Conservation (phyloP, 139 green algal species). For the Chlamydomonas incerta region DNA sequence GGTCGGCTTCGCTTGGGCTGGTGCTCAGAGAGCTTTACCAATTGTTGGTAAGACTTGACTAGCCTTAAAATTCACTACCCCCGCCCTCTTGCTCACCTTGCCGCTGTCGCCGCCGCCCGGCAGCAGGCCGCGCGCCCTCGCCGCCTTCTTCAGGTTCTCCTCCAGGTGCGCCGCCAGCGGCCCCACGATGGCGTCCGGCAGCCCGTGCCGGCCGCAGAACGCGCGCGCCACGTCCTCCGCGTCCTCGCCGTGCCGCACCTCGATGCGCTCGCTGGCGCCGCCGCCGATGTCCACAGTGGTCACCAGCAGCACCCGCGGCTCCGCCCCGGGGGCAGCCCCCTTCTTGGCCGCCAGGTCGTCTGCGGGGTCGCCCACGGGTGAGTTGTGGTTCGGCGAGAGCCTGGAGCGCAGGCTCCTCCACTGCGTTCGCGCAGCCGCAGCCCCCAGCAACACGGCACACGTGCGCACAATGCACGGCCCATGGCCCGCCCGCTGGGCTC, state of each 20-base stretch:
- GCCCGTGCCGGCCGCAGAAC: slow-evolving; percentile 75
- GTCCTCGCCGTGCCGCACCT: slow-evolving; percentile 74
- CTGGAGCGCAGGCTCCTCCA: too few species aligned
- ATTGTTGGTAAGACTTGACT: not conserved
- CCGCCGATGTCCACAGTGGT: slow-evolving; percentile 90
- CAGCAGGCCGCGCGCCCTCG: not conserved
- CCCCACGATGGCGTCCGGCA: slow-evolving; percentile 70
- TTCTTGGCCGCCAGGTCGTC: not conserved
- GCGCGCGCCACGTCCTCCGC: slow-evolving; percentile 64
- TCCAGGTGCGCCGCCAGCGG: slow-evolving; percentile 79
- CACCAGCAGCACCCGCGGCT: slow-evolving; percentile 69
- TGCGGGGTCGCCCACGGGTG: too few species aligned
- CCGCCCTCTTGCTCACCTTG: not conserved
- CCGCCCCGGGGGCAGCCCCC: not conserved
- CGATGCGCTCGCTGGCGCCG: slow-evolving; percentile 70
- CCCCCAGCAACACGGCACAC: too few species aligned
- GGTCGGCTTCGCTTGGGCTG: too few species aligned
- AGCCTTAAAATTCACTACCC: too few species aligned
- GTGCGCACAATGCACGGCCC: too few species aligned
- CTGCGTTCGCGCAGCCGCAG: too few species aligned
- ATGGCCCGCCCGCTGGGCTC: too few species aligned
- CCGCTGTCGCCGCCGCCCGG: not conserved
- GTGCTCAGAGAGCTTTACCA: not conserved
- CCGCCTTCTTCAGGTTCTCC: slow-evolving; percentile 73
- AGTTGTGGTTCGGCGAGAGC: too few species aligned